Percentiles rank a stretch among this genome's conserved stretches.
These are phyloP conservation scores for Globisporangium irregulare DNA, from an alignment of 352 stramenopile genomes.

Conservation along the genomic window DNA sequence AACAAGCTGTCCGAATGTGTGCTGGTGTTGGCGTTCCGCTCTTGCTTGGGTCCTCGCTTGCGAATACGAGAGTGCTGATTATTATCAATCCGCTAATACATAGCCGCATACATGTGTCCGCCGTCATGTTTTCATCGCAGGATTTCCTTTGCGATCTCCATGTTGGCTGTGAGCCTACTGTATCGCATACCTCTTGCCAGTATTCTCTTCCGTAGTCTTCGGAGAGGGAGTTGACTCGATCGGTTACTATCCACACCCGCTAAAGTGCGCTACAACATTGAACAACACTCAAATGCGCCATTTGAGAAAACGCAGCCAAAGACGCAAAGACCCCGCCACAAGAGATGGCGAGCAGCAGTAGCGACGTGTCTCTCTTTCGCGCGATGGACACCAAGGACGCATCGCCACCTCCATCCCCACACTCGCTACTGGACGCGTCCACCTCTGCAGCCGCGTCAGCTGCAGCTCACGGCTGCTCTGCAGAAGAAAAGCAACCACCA, in stretches of 20 bases:
- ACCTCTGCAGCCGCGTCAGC: background rate
- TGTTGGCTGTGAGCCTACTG: background rate
- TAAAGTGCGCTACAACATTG: constrained; percentile 1
- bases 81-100: background rate
- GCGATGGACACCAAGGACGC: constrained; percentile 8
- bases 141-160: background rate
- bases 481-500: background rate
- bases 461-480: background rate
- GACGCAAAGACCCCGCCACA: background rate
- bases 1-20: constrained; percentile 1
- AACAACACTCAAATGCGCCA: background rate
- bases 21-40: background rate
- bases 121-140: too few relatives aligned
- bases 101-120: background rate
- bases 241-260: background rate
- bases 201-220: background rate
- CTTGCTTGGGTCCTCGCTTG: background rate
- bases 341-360: constrained; percentile 7
- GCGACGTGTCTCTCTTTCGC: constrained; percentile 13
- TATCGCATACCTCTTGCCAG: background rate
- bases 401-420: background rate
- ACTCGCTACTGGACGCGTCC: background rate
- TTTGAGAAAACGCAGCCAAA: constrained; percentile 6
- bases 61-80: background rate
- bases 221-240: background rate